phyloP scores from a whole-genome alignment of 768 basidiomycete species.

The Auricularia auricula-judae region DNA sequence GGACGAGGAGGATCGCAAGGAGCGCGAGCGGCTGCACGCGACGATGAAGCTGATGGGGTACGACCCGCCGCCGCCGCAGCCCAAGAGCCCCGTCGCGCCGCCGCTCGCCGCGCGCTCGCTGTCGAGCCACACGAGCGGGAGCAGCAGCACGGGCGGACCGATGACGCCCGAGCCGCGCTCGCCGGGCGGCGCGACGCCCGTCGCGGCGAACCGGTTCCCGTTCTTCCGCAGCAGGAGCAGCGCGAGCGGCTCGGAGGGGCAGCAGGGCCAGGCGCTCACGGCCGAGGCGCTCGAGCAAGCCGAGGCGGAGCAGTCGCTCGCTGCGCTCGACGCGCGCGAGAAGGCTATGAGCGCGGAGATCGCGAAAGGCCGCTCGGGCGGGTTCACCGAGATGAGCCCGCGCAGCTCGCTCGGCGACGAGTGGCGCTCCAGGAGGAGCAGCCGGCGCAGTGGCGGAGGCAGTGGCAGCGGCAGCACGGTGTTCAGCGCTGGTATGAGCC shows the following conservation, averaged over 20 bases:
- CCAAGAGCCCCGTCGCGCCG: slow-evolving; percentile 13
- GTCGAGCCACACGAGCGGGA: background rate
- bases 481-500: slow-evolving; percentile 76
- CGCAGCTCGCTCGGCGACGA: slow-evolving; percentile 29
- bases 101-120: slow-evolving; percentile 14
- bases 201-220: slow-evolving; percentile 46
- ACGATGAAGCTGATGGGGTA: slow-evolving; percentile 95
- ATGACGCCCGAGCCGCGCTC: slow-evolving; percentile 2
- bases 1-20: slow-evolving; percentile 84
- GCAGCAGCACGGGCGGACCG: background rate
- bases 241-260: slow-evolving; percentile 20
- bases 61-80: slow-evolving; percentile 46
- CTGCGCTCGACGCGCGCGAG: slow-evolving; percentile 73
- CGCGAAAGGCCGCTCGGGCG: slow-evolving; percentile 58
- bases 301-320: slow-evolving; percentile 65
- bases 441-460: slow-evolving; percentile 38
- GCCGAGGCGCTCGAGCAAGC: slow-evolving; percentile 69
- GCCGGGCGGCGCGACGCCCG: slow-evolving; percentile 21
- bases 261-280: slow-evolving; percentile 34
- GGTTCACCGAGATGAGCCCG: slow-evolving; percentile 66
- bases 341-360: slow-evolving; percentile 60
- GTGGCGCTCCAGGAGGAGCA: slow-evolving; percentile 43
- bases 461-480: slow-evolving; percentile 70
- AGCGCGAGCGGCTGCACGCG: slow-evolving; percentile 78
- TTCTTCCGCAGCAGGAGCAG: slow-evolving; percentile 52